Conservation (phyloP, 2,329 filamentous ascomycete species). For the Colletotrichum graminicola region DNA sequence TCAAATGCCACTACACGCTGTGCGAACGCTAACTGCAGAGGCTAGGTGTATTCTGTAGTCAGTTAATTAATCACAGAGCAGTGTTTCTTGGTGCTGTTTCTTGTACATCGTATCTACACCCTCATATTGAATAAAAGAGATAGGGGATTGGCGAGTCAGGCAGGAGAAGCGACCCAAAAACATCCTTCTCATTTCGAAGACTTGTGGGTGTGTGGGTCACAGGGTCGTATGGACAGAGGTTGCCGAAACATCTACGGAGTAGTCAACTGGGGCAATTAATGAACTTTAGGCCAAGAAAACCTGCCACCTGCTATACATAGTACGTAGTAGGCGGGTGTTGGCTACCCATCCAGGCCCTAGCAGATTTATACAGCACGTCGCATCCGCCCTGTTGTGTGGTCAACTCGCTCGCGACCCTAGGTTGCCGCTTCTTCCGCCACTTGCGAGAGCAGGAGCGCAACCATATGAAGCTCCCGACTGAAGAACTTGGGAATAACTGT, state of each 20-base stretch:
- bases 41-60: not conserved
- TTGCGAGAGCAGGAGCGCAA: no score
- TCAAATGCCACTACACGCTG: constrained; percentile 17
- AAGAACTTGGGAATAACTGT: no score
- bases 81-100: constrained; percentile 10
- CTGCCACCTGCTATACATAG: no score
- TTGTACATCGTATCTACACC: not conserved
- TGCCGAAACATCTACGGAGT: not conserved
- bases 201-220: constrained; percentile 13
- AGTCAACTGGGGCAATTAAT: not conserved
- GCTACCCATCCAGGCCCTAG: no score
- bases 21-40: not conserved
- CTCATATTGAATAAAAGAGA: no score
- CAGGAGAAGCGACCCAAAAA: not conserved
- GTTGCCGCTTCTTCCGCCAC: no score
- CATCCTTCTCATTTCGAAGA: not conserved
- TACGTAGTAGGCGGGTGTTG: no score
- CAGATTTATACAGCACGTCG: no score
- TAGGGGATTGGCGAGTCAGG: constrained; percentile 11
- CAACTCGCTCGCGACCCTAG: no score
- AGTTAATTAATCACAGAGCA: not conserved
- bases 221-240: not conserved
- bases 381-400: no score
- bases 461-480: no score
- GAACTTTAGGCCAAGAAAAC: constrained; percentile 1